A percentile compares a stretch with the other conserved stretches of the same genome.
These are phyloP conservation scores for Ustilago hordei DNA, from an alignment of 1,284 basidiomycete species.

Conservation along the genomic window DNA sequence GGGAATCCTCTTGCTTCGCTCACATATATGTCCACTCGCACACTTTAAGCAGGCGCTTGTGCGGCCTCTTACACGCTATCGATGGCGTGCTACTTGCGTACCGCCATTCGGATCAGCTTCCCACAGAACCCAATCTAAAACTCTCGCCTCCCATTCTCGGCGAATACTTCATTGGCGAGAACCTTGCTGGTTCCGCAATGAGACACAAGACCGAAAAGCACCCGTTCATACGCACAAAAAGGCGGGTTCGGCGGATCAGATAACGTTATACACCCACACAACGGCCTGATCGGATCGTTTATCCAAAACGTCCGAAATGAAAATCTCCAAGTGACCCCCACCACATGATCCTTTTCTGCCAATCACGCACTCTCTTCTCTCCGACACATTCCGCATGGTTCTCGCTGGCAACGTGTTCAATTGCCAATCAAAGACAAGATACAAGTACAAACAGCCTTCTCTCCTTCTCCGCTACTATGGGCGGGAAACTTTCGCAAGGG, in stretches of 20 bases:
- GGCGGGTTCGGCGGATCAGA: background rate
- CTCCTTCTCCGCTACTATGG: too few relatives aligned
- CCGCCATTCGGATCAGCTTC: background rate
- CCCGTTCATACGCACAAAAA: too few relatives aligned
- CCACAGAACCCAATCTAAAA: background rate
- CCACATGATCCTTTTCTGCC: background rate
- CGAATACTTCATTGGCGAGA: background rate
- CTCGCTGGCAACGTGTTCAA: background rate
- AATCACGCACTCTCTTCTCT: background rate
- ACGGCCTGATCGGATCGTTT: background rate
- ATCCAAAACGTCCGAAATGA: background rate
- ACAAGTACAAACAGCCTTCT: background rate
- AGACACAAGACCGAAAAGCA: too few relatives aligned
- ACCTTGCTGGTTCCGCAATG: too few relatives aligned
- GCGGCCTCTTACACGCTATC: background rate
- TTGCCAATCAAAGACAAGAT: background rate
- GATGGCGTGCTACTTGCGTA: background rate
- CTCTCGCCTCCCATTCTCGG: background rate
- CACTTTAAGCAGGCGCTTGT: background rate
- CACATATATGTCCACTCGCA: background rate
- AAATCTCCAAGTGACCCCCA: background rate
- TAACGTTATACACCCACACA: background rate
- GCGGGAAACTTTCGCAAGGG: background rate
- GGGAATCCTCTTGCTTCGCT: background rate
- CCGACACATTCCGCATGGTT: background rate